phyloP scores from a whole-genome alignment of 177 flowering plant genomes.

The Vitis hybrid region DNA sequence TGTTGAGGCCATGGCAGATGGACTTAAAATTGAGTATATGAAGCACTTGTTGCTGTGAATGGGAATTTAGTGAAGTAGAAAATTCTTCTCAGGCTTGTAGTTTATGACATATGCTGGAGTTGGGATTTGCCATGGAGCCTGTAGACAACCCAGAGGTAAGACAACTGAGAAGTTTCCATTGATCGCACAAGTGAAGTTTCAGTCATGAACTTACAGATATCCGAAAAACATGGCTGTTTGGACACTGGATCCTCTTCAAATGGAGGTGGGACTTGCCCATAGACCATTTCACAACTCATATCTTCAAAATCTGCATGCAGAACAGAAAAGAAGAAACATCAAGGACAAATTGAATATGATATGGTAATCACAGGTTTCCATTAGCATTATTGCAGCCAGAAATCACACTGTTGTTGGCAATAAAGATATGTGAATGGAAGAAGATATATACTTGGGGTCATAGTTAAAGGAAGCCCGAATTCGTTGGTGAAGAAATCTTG shows the following conservation, averaged over 20 bases:
- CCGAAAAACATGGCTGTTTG: slow-evolving; percentile 70
- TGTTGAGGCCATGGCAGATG: not conserved
- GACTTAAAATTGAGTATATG: not conserved
- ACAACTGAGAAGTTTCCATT: not conserved
- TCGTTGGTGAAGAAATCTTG: slow-evolving; percentile 99
- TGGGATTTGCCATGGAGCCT: slow-evolving; percentile 75
- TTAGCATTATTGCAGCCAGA: not conserved
- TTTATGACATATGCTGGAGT: slow-evolving; percentile 57
- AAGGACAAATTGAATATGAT: not conserved
- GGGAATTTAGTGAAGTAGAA: not conserved
- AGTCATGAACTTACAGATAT: slow-evolving; percentile 56
- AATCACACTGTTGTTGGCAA: not conserved
- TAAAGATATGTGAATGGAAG: not conserved
- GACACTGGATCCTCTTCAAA: slow-evolving; percentile 83
- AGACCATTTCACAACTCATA: slow-evolving; percentile 98
- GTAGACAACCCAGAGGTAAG: slow-evolving; percentile 12
- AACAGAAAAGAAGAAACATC: not conserved
- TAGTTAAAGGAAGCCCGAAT: slow-evolving; percentile 96
- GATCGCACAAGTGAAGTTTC: not conserved
- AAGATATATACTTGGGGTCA: slow-evolving; percentile 78
- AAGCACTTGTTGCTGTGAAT: not conserved
- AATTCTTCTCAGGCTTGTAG: slow-evolving; percentile 48
- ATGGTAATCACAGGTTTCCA: not conserved
- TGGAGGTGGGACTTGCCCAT: slow-evolving; percentile 84
- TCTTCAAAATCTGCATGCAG: slow-evolving; percentile 86